These are phyloP conservation scores for Russula brevipes DNA, from an alignment of 768 basidiomycete species.

Conservation along the genomic window DNA sequence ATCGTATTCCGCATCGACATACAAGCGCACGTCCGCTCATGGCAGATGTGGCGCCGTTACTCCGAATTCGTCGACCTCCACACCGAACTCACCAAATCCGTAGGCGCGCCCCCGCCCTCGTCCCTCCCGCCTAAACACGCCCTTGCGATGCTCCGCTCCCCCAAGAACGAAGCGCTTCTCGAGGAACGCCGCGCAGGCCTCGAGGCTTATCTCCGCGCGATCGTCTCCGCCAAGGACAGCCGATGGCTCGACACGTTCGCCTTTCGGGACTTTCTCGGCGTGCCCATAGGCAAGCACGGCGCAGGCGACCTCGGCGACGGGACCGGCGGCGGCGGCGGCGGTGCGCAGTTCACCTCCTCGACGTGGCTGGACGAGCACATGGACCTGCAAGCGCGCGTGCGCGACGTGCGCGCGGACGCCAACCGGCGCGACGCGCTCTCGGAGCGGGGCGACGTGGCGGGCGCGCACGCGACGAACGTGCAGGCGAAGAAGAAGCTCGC, in stretches of 20 bases:
- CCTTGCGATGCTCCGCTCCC: slow-evolving; percentile 59
- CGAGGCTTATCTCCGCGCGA: slow-evolving; percentile 81
- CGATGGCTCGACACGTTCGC: slow-evolving; percentile 74
- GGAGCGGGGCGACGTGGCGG: slow-evolving; percentile 64
- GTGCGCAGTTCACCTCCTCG: slow-evolving; percentile 58
- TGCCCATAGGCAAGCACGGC: slow-evolving; percentile 55
- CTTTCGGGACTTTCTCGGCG: slow-evolving; percentile 83
- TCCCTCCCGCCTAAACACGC: slow-evolving; percentile 82
- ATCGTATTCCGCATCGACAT: slow-evolving; percentile 79
- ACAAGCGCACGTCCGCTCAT: slow-evolving; percentile 83
- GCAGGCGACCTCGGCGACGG: not conserved
- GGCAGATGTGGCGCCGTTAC: slow-evolving; percentile 93
- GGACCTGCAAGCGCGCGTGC: slow-evolving; percentile 67
- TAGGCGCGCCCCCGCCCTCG: slow-evolving; percentile 72
- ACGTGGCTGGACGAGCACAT: slow-evolving; percentile 90
- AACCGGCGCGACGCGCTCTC: slow-evolving; percentile 84
- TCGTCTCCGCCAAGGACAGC: slow-evolving; percentile 74
- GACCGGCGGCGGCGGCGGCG: slow-evolving; percentile 30
- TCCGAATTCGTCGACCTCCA: slow-evolving; percentile 90
- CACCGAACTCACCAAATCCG: slow-evolving; percentile 71
- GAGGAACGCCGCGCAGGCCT: slow-evolving; percentile 75
- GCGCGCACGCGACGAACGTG: slow-evolving; percentile 74
- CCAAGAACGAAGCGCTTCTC: slow-evolving; percentile 54
- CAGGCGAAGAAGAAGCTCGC: slow-evolving; percentile 83
- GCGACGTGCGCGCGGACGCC: slow-evolving; percentile 80